Evolutionary conservation across 1,139 yeast species (phyloP).

Genomic region (Kurtzmaniella quercitrusa): DNA sequence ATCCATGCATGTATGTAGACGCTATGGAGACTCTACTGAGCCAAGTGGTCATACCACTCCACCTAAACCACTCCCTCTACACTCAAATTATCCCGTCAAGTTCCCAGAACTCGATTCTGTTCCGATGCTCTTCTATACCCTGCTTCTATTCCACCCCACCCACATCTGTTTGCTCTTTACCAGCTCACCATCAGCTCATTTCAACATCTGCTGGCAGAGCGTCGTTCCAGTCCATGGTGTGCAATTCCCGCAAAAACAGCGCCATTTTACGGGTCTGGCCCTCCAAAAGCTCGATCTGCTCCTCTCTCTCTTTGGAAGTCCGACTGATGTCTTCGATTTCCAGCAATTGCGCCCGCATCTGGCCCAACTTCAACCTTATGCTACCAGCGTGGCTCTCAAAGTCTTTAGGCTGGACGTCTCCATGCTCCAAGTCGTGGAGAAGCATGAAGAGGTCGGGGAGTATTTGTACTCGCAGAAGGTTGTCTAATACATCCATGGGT

Average conservation of each 20-base stretch:
- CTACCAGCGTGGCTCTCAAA: constrained; percentile 44
- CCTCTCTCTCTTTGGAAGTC: constrained; percentile 24
- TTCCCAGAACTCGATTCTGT: too few species aligned
- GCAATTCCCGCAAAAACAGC: constrained; percentile 21
- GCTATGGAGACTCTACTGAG: too few species aligned
- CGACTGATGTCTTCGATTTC: constrained; percentile 40
- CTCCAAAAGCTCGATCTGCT: constrained; percentile 22
- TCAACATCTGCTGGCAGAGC: neutral
- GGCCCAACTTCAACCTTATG: constrained; percentile 32
- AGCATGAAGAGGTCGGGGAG: constrained; percentile 37
- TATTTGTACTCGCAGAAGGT: constrained; percentile 28
- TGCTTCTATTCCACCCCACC: too few species aligned
- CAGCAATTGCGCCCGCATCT: constrained; percentile 26
- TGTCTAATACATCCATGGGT: constrained; percentile 20
- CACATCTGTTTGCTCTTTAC: too few species aligned
- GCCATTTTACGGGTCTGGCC: constrained; percentile 23
- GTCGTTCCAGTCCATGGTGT: constrained; percentile 3
- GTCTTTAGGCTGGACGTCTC: constrained; percentile 37
- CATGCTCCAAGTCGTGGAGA: constrained; percentile 32
- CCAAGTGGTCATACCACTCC: too few species aligned
- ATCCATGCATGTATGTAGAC: too few species aligned
- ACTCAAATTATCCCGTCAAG: too few species aligned
- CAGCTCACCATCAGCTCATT: neutral
- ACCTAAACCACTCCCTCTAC: too few species aligned
- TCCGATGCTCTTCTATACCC: too few species aligned